Base-by-base conservation (phyloP, 257 asterid species). In the Osmanthus fragrans region DNA sequence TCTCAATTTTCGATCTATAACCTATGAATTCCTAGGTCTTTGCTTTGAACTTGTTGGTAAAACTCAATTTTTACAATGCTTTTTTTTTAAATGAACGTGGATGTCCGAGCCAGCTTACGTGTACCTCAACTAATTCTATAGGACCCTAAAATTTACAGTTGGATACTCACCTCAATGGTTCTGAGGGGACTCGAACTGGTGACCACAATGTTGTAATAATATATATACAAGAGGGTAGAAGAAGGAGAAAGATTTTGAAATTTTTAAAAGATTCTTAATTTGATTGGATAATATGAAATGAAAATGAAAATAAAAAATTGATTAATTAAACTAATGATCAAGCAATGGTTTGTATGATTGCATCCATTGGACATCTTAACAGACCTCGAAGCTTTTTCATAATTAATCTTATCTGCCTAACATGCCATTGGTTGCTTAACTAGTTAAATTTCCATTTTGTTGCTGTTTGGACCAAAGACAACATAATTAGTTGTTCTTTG, bases 381-480 rank as follows among this genome's bases (percentile, higher is more conserved):
- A 9, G 36, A 63, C 69, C 69, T 63, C 0, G 69, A 63, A 3
- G 7, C 9, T 2, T 63, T 63, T 63, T 25, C 2, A 63, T 63
- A 8, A 63, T 63, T 63, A 63, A 25, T 30, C 27, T 25, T 25
- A 63, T 30, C 36, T 63, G 69, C 69, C 69, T 8, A 63, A 63
- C 69, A 63, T 63, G 36, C 30, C 36, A 63, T 63, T 63, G 69
- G 69, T 27, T 25, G 69, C 69, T 63, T 63, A 63, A 63, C 69
- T 63, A 27, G 16, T 23, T 60, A 8, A 21, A 1, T 63, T 63
- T 63, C 2, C 1, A 3, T 27, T 25, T 25, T 60, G 4, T 6
- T 8, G 69, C 11, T 25, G 69, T 25, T 63, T 27, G 34, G 36
- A 63, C 30, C 69, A 25, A 23, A 25, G 69, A 63, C 69, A 63